Base-by-base conservation (phyloP, 2,329 filamentous ascomycete species). In the Achaetomium macrosporum region DNA sequence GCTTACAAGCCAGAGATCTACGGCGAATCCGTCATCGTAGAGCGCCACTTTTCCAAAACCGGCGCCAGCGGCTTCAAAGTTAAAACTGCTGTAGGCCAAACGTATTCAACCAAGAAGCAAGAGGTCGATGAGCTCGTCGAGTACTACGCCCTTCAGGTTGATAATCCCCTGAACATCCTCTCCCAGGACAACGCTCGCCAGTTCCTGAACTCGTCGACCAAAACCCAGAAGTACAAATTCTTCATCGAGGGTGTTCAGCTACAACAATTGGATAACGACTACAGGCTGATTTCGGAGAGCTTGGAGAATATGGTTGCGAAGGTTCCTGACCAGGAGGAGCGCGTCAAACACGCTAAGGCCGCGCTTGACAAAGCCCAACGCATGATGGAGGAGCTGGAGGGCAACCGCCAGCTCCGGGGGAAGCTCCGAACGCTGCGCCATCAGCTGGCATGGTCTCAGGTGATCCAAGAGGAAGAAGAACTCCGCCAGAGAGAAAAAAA, bases 151-250 rank as follows among this genome's bases (percentile, higher is more conserved):
- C 75, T 99, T 40, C 92, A 97, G 67, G 90, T 99, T 53, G 92
- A 97, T 65, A 99, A 99, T 62, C 93, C 93, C 0, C 85, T 99
- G 73, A 97, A 95, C 55, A 88, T 97, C 7, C 77, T 99, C 16
- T 96, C 91, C 0, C 93, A 99, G 68, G 93, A 99, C 66, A 90
- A 91, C 69, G 93, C 93, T 11, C 84, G 93, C 11, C 88, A 95
- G 54, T 99, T 99, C 63, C 78, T 99, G 41, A 95, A 92, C 64
- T 82, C 85, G 35, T 92, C 93, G 12, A 87, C 83, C 2, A 82
- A 90, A 0, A 74, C 81, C 3, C 84, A 92, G 55, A 99, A 99
- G 67, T 99, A 97, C 76, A 93, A 89, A 61, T 96, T 96, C 64
- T 99, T 99, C 65, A 81, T 96, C 55, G 90, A 91, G 62, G 93